Conservation (phyloP, 2,329 filamentous ascomycete genomes). For the Fusarium sp. region DNA sequence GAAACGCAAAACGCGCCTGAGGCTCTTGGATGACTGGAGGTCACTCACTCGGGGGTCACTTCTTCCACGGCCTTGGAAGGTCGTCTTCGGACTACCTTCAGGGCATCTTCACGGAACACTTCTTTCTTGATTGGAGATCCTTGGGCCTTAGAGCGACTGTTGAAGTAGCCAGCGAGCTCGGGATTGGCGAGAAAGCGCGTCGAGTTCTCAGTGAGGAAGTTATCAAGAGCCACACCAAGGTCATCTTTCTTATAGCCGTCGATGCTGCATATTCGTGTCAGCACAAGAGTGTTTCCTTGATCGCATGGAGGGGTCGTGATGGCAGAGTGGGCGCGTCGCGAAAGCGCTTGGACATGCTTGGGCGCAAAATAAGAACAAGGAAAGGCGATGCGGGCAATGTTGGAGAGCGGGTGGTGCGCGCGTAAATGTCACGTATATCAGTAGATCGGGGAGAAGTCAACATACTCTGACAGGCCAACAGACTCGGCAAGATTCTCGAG, state of each 20-base stretch:
- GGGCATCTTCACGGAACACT: conserved; percentile 48
- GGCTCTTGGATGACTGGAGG: neutral
- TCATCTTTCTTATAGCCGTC: conserved; percentile 80
- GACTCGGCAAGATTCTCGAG: conserved; percentile 77
- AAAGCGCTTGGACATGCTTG: conserved; percentile 18
- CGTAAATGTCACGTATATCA: neutral
- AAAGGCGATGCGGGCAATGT: conserved; percentile 9
- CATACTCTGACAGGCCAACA: conserved; percentile 78
- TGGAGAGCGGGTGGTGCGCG: neutral
- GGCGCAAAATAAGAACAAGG: conserved; percentile 27
- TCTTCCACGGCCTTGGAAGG: conserved; percentile 57
- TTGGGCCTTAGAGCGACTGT: conserved; percentile 66
- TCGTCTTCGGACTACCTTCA: conserved; percentile 59
- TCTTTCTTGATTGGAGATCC: conserved; percentile 71
- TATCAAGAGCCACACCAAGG: conserved; percentile 78
- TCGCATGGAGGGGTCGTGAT: conserved; percentile 17
- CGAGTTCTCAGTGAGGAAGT: conserved; percentile 75
- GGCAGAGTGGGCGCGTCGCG: conserved; percentile 30
- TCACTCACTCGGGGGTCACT: conserved; percentile 56
- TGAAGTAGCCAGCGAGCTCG: conserved; percentile 78
- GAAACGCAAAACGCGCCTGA: conserved; percentile 16
- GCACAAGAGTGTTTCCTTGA: conserved; percentile 1
- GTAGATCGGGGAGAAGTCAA: neutral
- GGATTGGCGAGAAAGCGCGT: conserved; percentile 70
- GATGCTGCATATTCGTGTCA: conserved; percentile 59